Evolutionary conservation across 148 eudicot genomes (phyloP).

Genomic region (Amaranthus cruentus): DNA sequence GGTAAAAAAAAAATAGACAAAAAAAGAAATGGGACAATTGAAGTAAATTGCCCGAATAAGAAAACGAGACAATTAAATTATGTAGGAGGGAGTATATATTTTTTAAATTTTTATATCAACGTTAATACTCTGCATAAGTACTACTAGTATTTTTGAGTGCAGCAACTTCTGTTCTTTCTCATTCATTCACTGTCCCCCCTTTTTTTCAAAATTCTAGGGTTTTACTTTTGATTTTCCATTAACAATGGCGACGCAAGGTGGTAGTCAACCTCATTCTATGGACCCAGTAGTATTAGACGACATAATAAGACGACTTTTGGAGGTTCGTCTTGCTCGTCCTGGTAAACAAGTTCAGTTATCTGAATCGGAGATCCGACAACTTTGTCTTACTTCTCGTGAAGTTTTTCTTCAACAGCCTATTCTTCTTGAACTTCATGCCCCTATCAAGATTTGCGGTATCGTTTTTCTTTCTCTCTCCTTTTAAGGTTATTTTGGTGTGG

Average conservation of each 20-base stretch:
- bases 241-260: constrained; percentile 37
- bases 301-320: constrained; percentile 71
- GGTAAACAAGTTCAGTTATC: constrained; percentile 83
- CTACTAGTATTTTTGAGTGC: background rate
- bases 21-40: too few species aligned
- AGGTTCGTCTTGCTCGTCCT: constrained; percentile 77
- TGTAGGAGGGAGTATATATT: too few species aligned
- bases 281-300: constrained; percentile 62
- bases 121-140: too few species aligned
- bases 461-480: background rate
- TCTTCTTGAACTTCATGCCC: constrained; percentile 88
- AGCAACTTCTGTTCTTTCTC: background rate
- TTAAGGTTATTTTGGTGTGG: background rate
- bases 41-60: too few species aligned
- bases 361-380: constrained; percentile 90
- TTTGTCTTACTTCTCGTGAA: constrained; percentile 70
- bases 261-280: constrained; percentile 29
- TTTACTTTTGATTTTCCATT: background rate
- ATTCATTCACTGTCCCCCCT: background rate
- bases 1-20: too few species aligned
- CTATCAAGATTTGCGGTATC: constrained; percentile 90
- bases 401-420: constrained; percentile 77
- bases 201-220: constrained; percentile 19
- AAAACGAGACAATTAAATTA: too few species aligned
- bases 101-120: too few species aligned